phyloP scores from a whole-genome alignment of 1,284 basidiomycete genomes.

The Sphaerobolus stellatus region DNA sequence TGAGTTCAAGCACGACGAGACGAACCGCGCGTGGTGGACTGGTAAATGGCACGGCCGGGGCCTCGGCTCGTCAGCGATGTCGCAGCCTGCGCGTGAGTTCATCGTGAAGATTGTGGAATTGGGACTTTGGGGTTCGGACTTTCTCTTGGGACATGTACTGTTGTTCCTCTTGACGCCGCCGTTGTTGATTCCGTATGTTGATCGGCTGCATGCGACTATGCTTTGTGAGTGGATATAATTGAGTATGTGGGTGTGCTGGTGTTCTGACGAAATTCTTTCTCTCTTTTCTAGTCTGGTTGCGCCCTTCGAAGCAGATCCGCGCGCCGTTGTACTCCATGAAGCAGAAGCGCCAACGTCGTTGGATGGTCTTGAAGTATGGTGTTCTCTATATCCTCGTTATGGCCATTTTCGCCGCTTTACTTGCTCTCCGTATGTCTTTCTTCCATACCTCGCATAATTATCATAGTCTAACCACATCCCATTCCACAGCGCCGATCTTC shows the following conservation, averaged over 20 bases:
- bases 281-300: slow-evolving; percentile 66
- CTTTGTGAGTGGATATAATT: background rate
- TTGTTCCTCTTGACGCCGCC: slow-evolving; percentile 79
- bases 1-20: slow-evolving; percentile 97
- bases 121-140: slow-evolving; percentile 90
- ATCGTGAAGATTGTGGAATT: slow-evolving; percentile 97
- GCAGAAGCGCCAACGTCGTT: slow-evolving; percentile 81
- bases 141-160: slow-evolving; percentile 63
- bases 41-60: slow-evolving; percentile 95
- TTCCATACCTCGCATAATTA: no score
- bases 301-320: slow-evolving; percentile 87
- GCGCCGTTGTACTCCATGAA: slow-evolving; percentile 90
- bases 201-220: slow-evolving; percentile 88
- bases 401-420: slow-evolving; percentile 73
- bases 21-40: slow-evolving; percentile 97
- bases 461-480: no score
- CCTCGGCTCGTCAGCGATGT: slow-evolving; percentile 83
- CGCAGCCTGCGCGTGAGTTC: slow-evolving; percentile 91
- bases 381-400: slow-evolving; percentile 79
- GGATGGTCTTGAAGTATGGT: slow-evolving; percentile 81
- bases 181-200: slow-evolving; percentile 82
- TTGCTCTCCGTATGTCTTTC: slow-evolving; percentile 74
- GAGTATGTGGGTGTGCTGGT: slow-evolving; percentile 16
- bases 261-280: slow-evolving; percentile 18
- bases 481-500: no score